phyloP scores from a whole-genome alignment of 768 basidiomycete genomes.

The Chalciporus piperatus region DNA sequence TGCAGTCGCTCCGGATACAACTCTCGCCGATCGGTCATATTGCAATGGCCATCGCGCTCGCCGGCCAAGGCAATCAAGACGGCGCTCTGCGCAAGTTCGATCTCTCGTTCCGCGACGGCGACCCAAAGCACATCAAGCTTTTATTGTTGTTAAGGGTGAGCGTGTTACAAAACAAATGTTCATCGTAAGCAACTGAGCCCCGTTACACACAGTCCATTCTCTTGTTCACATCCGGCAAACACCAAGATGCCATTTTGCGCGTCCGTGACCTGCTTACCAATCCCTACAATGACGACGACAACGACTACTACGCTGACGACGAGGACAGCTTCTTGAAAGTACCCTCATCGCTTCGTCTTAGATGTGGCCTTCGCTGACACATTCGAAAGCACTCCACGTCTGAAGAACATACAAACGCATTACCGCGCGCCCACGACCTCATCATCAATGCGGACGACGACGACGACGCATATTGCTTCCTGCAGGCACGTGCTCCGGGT shows the following conservation, averaged over 20 bases:
- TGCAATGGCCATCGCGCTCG: too few species aligned
- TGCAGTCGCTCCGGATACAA: too few species aligned
- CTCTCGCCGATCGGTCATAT: too few species aligned
- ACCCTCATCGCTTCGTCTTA: too few species aligned
- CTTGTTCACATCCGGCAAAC: neutral
- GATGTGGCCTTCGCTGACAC: too few species aligned
- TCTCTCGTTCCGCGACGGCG: neutral
- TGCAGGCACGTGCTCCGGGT: neutral
- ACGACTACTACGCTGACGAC: too few species aligned
- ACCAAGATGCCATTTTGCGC: neutral
- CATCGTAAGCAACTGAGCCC: neutral
- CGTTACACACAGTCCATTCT: neutral
- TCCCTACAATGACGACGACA: too few species aligned
- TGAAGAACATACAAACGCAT: too few species aligned
- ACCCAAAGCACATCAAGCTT: neutral
- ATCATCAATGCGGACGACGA: neutral
- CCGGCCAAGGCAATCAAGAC: neutral
- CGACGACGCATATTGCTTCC: neutral
- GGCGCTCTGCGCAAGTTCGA: neutral
- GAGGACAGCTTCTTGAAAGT: too few species aligned
- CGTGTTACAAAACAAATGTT: neutral
- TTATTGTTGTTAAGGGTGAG: slow-evolving; percentile 1
- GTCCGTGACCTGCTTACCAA: too few species aligned
- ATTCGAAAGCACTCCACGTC: too few species aligned
- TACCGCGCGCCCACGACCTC: neutral